Conservation (phyloP, 192 early-diverging fungal genomes). For the Anaeromyces robustus region DNA sequence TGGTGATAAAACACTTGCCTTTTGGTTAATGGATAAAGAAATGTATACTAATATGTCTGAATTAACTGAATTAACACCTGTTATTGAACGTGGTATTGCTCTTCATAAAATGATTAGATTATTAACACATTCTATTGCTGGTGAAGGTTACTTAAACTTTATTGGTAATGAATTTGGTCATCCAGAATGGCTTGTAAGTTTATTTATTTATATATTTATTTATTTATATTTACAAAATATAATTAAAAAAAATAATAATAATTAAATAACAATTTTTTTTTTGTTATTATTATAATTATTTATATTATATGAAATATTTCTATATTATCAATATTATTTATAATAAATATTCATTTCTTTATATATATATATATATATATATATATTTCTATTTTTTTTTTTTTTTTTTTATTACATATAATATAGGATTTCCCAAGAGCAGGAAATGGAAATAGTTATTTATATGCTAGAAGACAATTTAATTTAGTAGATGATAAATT, state of each 20-base stretch:
- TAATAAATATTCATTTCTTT: no score
- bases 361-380: no score
- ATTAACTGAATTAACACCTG: conserved; percentile 57
- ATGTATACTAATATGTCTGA: conserved; percentile 93
- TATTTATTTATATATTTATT: no score
- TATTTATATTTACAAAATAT: no score
- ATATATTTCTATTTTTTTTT: no score
- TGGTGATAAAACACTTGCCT: conserved; percentile 94
- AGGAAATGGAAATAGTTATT: conserved; percentile 82
- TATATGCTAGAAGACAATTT: conserved; percentile 90
- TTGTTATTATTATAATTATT: no score
- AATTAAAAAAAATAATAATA: no score
- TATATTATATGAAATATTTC: no score
- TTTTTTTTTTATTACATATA: background rate
- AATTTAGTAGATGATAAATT: conserved; percentile 73
- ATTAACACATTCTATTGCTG: conserved; percentile 72
- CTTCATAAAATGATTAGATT: conserved; percentile 93
- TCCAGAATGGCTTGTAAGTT: conserved; percentile 76
- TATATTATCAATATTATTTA: no score
- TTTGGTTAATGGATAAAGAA: conserved; percentile 99
- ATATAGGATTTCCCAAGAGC: conserved; percentile 73
- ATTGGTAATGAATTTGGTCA: conserved; percentile 82
- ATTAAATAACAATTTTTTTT: no score
- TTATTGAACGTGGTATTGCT: conserved; percentile 84
- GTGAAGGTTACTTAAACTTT: conserved; percentile 92